Evolutionary conservation across 176 grass and related monocot genomes (phyloP).

Genomic region (Lolium perenne): DNA sequence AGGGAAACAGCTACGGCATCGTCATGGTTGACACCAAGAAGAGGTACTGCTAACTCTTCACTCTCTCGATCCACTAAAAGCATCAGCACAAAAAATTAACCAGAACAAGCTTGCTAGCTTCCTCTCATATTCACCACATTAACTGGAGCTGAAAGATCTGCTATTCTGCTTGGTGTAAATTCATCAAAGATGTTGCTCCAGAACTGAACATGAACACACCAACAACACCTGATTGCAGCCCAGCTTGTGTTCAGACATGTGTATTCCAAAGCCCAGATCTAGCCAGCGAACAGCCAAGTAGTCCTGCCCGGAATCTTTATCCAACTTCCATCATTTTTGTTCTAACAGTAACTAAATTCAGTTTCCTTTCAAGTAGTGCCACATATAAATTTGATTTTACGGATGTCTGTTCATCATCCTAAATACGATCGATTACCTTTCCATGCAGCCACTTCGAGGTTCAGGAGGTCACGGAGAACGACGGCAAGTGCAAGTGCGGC

Average conservation of each 20-base stretch:
- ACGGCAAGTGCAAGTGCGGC: constrained; percentile 72
- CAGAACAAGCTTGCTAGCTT: not conserved
- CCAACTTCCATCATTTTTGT: too few relatives aligned
- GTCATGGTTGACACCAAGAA: constrained; percentile 53
- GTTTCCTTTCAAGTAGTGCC: too few relatives aligned
- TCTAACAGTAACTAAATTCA: too few relatives aligned
- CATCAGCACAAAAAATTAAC: not conserved
- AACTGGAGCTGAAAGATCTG: not conserved
- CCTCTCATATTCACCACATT: not conserved
- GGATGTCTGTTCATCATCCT: not conserved
- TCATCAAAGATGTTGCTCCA: not conserved
- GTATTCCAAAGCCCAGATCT: too few relatives aligned
- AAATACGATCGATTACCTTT: not conserved
- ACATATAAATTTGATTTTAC: not conserved
- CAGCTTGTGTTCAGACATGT: not conserved
- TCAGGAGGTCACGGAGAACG: constrained; percentile 45
- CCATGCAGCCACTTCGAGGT: constrained; percentile 53
- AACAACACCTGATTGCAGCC: not conserved
- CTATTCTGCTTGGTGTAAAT: not conserved
- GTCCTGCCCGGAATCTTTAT: too few relatives aligned
- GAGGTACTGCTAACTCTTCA: constrained; percentile 49
- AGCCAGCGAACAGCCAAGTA: too few relatives aligned
- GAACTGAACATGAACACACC: not conserved
- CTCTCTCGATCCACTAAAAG: not conserved
- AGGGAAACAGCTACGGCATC: constrained; percentile 64